Conservation (phyloP, 257 asterid species). For the Osmanthus fragrans region DNA sequence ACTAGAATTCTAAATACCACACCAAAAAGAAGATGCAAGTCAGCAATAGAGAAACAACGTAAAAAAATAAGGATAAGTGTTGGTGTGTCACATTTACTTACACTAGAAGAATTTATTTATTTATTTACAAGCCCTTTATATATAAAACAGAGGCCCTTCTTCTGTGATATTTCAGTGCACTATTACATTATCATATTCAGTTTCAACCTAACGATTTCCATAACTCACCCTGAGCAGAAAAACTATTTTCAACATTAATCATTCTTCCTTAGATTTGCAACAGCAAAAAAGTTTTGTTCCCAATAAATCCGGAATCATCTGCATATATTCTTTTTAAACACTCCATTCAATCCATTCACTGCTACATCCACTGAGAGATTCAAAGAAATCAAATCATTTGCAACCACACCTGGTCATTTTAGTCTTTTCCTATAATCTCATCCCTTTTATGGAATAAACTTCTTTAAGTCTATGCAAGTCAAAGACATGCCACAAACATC, state of each 20-base stretch:
- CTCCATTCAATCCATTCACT: not conserved
- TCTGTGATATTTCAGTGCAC: not conserved
- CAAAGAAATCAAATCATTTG: not conserved
- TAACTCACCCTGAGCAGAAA: not conserved
- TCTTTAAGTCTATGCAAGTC: not conserved
- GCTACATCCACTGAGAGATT: not conserved
- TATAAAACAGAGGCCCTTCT: not conserved
- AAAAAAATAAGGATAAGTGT: not conserved
- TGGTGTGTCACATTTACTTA: not conserved
- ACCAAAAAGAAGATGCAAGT: not conserved
- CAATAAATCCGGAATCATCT: not conserved
- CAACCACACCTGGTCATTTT: not conserved
- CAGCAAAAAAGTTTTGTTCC: not conserved
- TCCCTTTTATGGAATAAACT: not conserved
- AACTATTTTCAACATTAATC: not conserved
- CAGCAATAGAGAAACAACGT: not conserved
- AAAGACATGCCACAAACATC: not conserved
- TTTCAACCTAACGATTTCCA: constrained; percentile 5
- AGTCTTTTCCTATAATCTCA: not conserved
- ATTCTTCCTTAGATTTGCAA: not conserved
- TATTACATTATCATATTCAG: not conserved
- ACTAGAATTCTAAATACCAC: not conserved
- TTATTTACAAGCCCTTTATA: not conserved
- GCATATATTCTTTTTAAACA: not conserved
- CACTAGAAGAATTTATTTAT: not conserved